Conservation (phyloP, 2,329 filamentous ascomycete species). For the Neodidymelliopsis sp. region DNA sequence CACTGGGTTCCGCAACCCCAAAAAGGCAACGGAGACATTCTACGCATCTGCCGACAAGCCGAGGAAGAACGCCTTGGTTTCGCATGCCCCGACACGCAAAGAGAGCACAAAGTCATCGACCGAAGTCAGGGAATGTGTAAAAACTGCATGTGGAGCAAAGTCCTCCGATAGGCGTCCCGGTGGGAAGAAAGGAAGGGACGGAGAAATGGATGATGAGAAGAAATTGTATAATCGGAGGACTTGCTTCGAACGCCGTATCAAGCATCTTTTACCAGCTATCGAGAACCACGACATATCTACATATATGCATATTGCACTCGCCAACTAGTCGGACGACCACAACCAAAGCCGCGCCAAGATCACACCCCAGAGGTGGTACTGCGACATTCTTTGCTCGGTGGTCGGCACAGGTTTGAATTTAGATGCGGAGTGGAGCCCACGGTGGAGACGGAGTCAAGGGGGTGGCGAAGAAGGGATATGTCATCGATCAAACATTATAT, state of each 20-base stretch:
- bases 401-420: neutral
- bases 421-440: neutral
- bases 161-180: constrained; percentile 9
- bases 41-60: constrained; percentile 39
- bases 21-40: constrained; percentile 34
- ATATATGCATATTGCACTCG: neutral
- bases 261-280: neutral
- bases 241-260: neutral
- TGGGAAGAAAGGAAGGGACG: neutral
- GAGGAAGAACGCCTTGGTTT: constrained; percentile 37
- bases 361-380: too few relatives aligned
- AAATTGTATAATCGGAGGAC: neutral
- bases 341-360: too few relatives aligned
- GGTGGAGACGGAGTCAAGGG: neutral
- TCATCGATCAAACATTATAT: neutral
- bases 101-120: constrained; percentile 41
- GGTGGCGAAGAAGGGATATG: neutral
- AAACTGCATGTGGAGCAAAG: constrained; percentile 39
- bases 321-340: too few relatives aligned
- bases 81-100: constrained; percentile 36
- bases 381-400: too few relatives aligned
- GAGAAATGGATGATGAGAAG: constrained; percentile 10
- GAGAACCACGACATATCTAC: neutral
- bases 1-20: constrained; percentile 44
- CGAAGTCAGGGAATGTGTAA: constrained; percentile 44